Base-by-base conservation (phyloP, 2,329 filamentous ascomycete species). In the Stagonosporopsis rhizophila region DNA sequence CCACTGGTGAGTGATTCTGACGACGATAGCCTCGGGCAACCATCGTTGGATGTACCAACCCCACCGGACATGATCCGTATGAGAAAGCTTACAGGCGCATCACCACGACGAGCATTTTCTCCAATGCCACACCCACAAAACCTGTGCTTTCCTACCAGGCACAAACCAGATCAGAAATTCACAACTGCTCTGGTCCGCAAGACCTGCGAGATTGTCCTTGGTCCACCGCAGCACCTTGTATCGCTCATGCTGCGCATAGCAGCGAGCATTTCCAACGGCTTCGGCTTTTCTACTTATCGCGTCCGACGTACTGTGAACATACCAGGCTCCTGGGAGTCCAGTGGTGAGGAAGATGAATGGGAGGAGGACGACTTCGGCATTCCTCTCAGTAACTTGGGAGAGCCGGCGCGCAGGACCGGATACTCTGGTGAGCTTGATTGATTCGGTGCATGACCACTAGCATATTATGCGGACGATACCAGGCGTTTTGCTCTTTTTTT, bases 221-320 rank as follows among this genome's bases (percentile, higher is more conserved):
- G 90, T 0, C 92, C 92, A n/a, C 92, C 93, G 0, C 85, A 88
- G 30, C 87, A 93, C 66, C 83, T 96, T 2, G 84, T 96, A 32
- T 82, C 86, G 23, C 80, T 96, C 37, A 92, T 96, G 82, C 83
- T 96, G 4, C 87, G 87, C 52, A 91, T 96, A 53, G 91, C 92
- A 0, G 88, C 90, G 0, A 87, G 85, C 59, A 91, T 96, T 59
- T 84, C 87, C 1, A 76, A 76, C 41, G 80, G 80, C 4, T 72
- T 73, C 42, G 66, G 69, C 30, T 73, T 73, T 53, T 67, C 67
- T 40, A 72, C 72, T 3, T 76, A 74, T 52, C 69, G 69, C 12
- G 59, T 76, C 14, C 64, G 67, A 14, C 63, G 64, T 22, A 60
- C 60, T 8, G 66, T 71, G 46, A 73, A 68, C 50, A 75, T 77